Conservation (phyloP, 306 rosid genomes). For the Citrullus colocynthis region DNA sequence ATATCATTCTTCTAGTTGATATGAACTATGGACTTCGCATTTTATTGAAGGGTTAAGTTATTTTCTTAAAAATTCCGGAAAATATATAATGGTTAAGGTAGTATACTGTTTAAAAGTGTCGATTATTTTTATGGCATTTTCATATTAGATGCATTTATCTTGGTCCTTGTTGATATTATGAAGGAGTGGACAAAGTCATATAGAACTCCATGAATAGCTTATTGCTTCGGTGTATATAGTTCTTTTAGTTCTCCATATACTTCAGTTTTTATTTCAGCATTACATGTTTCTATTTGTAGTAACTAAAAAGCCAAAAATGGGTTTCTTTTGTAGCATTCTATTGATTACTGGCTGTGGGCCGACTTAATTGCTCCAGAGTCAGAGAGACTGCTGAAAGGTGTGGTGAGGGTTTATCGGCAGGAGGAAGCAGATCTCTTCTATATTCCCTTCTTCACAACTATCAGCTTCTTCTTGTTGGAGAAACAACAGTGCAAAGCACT, state of each 20-base stretch:
- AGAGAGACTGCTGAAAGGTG: conserved; percentile 49
- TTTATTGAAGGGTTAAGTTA: not conserved
- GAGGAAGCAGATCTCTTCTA: conserved; percentile 93
- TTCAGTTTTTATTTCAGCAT: not conserved
- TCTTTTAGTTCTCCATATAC: not conserved
- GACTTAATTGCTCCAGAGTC: conserved; percentile 77
- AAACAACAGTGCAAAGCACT: conserved; percentile 96
- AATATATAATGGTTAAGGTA: not conserved
- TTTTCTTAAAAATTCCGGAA: not conserved
- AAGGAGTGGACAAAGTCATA: not conserved
- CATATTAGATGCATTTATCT: not conserved
- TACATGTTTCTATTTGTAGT: not conserved
- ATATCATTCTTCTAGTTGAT: not conserved
- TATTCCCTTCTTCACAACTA: conserved; percentile 90
- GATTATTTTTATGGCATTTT: not conserved
- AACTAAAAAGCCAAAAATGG: not conserved
- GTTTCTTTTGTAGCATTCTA: conserved; percentile 50
- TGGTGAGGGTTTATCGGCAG: conserved; percentile 59
- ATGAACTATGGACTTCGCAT: not conserved
- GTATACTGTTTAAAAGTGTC: not conserved
- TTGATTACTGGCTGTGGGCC: conserved; percentile 96
- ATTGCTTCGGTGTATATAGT: not conserved
- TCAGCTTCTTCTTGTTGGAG: conserved; percentile 84
- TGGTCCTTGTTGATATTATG: not conserved
- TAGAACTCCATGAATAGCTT: not conserved